These are phyloP conservation scores for Syncephalastrum sp. DNA, from an alignment of 371 early-diverging fungal species.

Conservation along the genomic window DNA sequence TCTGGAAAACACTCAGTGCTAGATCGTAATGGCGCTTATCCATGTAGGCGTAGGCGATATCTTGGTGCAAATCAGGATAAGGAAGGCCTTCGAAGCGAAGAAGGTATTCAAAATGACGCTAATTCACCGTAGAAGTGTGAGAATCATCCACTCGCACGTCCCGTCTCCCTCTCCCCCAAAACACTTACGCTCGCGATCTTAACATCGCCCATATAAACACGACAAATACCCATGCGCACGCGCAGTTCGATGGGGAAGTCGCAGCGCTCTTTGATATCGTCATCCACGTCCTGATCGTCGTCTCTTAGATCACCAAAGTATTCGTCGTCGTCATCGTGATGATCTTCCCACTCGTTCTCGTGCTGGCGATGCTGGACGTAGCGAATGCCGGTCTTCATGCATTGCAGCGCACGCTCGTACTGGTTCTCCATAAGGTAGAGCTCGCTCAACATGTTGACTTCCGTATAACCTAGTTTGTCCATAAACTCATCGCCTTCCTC, in stretches of 20 bases:
- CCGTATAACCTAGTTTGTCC: conserved; percentile 67
- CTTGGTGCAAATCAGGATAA: conserved; percentile 80
- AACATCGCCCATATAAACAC: conserved; percentile 69
- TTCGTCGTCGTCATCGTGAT: conserved; percentile 55
- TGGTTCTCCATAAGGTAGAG: conserved; percentile 77
- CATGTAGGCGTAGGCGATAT: conserved; percentile 81
- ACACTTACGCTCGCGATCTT: conserved; percentile 64
- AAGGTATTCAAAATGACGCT: conserved; percentile 72
- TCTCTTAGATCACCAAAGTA: conserved; percentile 26
- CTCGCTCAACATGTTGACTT: conserved; percentile 83
- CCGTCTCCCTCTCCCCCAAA: too few species aligned
- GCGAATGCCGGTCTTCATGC: conserved; percentile 71
- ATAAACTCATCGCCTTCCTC: conserved; percentile 36
- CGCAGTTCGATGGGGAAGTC: conserved; percentile 82
- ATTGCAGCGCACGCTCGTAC: conserved; percentile 65
- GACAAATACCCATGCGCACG: conserved; percentile 81
- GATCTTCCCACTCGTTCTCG: conserved; percentile 60
- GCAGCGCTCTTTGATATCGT: conserved; percentile 26
- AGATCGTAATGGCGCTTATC: conserved; percentile 64
- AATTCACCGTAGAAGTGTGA: neutral
- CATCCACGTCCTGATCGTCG: conserved; percentile 16
- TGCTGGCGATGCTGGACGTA: conserved; percentile 67
- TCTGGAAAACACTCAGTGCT: conserved; percentile 64
- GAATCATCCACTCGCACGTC: neutral
- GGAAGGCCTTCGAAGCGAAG: conserved; percentile 48